A percentile compares a stretch with the other conserved stretches of the same genome.
Evolutionary conservation across 345 rosid species (phyloP).

Genomic region (Arabidopsis suecica): DNA sequence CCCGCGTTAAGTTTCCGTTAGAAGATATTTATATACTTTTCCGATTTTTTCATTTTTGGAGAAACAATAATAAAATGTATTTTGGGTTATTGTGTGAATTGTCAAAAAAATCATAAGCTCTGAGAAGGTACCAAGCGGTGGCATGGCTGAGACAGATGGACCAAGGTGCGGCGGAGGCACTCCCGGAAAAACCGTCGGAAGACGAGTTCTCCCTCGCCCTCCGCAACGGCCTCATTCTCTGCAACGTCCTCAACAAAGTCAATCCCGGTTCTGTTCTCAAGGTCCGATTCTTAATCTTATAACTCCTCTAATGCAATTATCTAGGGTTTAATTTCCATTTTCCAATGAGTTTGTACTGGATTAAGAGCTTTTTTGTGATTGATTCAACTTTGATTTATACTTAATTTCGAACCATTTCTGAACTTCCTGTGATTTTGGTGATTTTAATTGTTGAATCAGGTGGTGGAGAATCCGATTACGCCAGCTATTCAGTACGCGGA

Average conservation of each 20-base stretch:
- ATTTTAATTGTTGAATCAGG: slow-evolving; percentile 41
- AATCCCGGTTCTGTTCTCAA: slow-evolving; percentile 94
- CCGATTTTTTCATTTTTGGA: background rate
- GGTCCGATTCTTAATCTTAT: slow-evolving; percentile 45
- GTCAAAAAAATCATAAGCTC: slow-evolving; percentile 52
- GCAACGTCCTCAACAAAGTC: slow-evolving; percentile 96
- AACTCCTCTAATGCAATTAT: background rate
- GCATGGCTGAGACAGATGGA: slow-evolving; percentile 94
- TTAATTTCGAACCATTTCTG: background rate
- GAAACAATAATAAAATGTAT: background rate
- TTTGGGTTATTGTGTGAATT: background rate
- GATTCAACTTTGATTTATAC: background rate
- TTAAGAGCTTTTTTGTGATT: background rate
- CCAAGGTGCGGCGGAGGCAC: slow-evolving; percentile 57
- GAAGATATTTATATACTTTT: background rate
- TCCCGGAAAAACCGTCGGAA: slow-evolving; percentile 78
- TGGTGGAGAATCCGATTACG: slow-evolving; percentile 79
- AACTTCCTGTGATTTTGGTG: background rate
- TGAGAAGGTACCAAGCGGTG: slow-evolving; percentile 87
- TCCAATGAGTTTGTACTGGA: background rate
- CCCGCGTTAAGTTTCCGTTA: slow-evolving; percentile 18
- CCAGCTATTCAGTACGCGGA: slow-evolving; percentile 71
- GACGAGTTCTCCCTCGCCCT: slow-evolving; percentile 77
- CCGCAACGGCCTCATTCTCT: slow-evolving; percentile 89
- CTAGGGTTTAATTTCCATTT: background rate